Conservation (phyloP, 345 rosid genomes). For the Hibiscus syriacus region DNA sequence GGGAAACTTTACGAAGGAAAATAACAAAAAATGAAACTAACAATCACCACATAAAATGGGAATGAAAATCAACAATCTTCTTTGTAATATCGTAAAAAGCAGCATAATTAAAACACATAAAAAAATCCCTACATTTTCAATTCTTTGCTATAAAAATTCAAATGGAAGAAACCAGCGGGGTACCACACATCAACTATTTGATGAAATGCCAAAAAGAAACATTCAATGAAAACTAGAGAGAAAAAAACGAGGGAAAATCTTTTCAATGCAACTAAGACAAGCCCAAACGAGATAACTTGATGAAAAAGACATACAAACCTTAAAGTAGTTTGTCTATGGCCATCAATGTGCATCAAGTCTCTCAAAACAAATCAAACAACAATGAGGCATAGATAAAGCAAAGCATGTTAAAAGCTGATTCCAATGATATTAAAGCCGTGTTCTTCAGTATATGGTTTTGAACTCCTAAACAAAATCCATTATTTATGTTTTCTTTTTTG, state of each 20-base stretch:
- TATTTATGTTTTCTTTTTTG: not conserved
- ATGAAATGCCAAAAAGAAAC: not conserved
- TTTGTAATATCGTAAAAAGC: not conserved
- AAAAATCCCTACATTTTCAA: not conserved
- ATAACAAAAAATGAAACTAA: not conserved
- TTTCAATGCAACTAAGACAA: not conserved
- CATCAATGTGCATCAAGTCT: conserved; percentile 18
- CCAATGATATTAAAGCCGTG: conserved; percentile 3
- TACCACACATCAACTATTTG: not conserved
- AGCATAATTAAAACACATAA: not conserved
- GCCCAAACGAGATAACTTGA: conserved; percentile 27
- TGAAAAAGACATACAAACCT: conserved; percentile 24
- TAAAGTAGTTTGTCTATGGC: conserved; percentile 6
- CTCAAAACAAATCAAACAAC: not conserved
- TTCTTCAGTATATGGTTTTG: conserved; percentile 8
- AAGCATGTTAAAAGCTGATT: conserved; percentile 2
- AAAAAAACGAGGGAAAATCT: not conserved
- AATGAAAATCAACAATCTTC: not conserved
- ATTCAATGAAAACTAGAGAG: not conserved
- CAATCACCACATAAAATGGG: not conserved
- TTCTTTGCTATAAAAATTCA: not conserved
- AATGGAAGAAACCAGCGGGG: not conserved
- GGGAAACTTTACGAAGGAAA: not conserved
- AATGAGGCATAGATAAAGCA: not conserved
- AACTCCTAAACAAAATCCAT: not conserved